Base-by-base conservation (phyloP, 352 stramenopile species). In the Globisporangium heterothallicum region DNA sequence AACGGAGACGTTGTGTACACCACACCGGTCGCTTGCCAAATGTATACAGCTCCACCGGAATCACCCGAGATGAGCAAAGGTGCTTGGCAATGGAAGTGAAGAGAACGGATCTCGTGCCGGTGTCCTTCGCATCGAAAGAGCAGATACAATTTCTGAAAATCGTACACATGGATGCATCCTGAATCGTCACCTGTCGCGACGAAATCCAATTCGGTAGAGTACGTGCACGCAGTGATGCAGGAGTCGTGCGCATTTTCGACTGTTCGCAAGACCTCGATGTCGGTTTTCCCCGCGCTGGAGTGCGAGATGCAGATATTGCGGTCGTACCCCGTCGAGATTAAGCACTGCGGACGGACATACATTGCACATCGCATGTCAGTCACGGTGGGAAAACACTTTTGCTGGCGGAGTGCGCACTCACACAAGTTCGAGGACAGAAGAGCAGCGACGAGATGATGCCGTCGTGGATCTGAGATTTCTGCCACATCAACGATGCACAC, bases 261-360 rank as follows among this genome's bases (percentile, higher is more conserved):
- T 1, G 57, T 70, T n/a, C 80, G 78, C 19, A 89, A 49, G 19
- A 86, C 45, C 56, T 87, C 78, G 18, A 89, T 45, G 26, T 75
- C 61, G 2, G 66, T 68, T 42, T 79, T 72, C 0, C 75, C 74
- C 14, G 63, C 55, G 25, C 61, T 68, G 2, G 68, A 80, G 30
- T 71, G 56, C 25, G 76, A 69, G 8, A 89, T 56, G n/a, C 73
- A 79, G 12, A 89, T 55, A 18, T 64, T 68, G 18, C 74, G 73
- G 54, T 87, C 73, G 14, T 72, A 72, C 4, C 75, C 78, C 25
- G 74, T 86, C 7, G 75, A 82, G 14, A 89, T 67, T 21, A 89
- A 58, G 43, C 75, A 89, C 78, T 89, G 27, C 4, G 16, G 21
- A 13, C 12, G 22, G 8, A 32, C 4, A 47, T 36, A 42, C 2